Evolutionary conservation across 2,329 filamentous ascomycete genomes (phyloP), one percentile per base, ranked within the genome.

Genomic region (Cercospora citrullina): DNA sequence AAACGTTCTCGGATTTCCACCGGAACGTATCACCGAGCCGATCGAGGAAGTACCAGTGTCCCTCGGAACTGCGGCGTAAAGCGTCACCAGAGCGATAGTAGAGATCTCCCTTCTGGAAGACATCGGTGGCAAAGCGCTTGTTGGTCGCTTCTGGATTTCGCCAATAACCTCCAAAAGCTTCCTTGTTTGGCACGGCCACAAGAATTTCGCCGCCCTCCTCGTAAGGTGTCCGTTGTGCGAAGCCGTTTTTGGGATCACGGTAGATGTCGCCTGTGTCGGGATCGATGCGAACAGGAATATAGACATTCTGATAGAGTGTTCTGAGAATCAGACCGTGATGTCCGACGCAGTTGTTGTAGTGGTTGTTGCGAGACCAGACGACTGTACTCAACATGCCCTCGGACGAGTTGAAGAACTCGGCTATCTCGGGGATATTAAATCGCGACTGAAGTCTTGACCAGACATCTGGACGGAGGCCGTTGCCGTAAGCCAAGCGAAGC

Each of bases 341-440:
- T 1, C 91, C 91, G 2, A 94, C 90, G 28, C 85, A 84, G 5
- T 86, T 84, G 9, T 86, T 84, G 1, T 85, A 82, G 75, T 88
- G 92, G 67, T 90, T 86, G 75, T 95, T 94, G 64, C 71, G 67
- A 16, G 67, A 67, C 21, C 66, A 73, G 61, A 73, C 74, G 36
- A 72, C 65, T 2, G 93, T 80, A 0, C 78, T 78, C 75, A 93
- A 85, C 55, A 92, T 83, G 18, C 90, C 90, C 78, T 93, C 91
- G 2, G 89, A 91, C 68, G 89, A 91, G 77, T 90, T 91, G 83
- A 92, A 94, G 79, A 94, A 93, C 77, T 94, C 91, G 66, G 81
- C 82, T 1, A 93, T 86, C 45, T 87, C 84, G 26, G 83, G 78
- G 72, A 91, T 86, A 62, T 85, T 86, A 75, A 90, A 91, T 14